Base-by-base conservation (phyloP, 2,329 filamentous ascomycete genomes). In the Diaporthe vaccinii region DNA sequence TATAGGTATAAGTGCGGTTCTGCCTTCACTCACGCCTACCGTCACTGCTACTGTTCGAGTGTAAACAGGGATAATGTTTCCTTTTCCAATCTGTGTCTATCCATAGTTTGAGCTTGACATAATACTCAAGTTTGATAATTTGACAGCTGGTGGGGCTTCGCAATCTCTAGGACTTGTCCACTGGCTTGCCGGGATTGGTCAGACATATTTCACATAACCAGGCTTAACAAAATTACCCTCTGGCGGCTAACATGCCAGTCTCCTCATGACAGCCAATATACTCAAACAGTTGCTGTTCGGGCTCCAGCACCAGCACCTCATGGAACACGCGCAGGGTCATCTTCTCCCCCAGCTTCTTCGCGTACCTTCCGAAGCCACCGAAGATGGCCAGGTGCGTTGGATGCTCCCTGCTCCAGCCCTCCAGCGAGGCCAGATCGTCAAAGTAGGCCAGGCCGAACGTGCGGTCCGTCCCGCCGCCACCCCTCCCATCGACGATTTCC, bases 381-480 rank as follows among this genome's bases (percentile, higher is more conserved):
- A 86, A 86, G 67, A 86, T 86, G 62, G 83, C 80, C 57, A 86
- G 69, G 75, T 86, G 84, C 9, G 84, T 86, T 17, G 79, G 77
- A 75, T 86, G 84, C 53, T 82, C 79, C 76, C 81, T 84, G 73
- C 83, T 82, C 84, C 84, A 86, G 39, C 78, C 61, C 78, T 86
- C 84, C 12, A 86, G 78, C 6, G 82, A 83, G 10, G 78, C 80
- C 17, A 86, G 78, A n/a, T 85, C 83, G 67, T 86, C 82, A 74
- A 86, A 86, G 67, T 82, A 86, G 1, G 82, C 85, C 72, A 87
- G 78, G 1, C 84, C 84, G 77, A 85, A 86, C 2, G 84, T 86
- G 31, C 81, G 79, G 55, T 86, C 84, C 4, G 70, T 67, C 36
- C 78, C 79, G 34, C 34, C 49, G 22, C 6, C 58, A 31, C 57